Evolutionary conservation across 139 green algal genomes (phyloP).

Genomic region (Edaphochlamys debaryana): DNA sequence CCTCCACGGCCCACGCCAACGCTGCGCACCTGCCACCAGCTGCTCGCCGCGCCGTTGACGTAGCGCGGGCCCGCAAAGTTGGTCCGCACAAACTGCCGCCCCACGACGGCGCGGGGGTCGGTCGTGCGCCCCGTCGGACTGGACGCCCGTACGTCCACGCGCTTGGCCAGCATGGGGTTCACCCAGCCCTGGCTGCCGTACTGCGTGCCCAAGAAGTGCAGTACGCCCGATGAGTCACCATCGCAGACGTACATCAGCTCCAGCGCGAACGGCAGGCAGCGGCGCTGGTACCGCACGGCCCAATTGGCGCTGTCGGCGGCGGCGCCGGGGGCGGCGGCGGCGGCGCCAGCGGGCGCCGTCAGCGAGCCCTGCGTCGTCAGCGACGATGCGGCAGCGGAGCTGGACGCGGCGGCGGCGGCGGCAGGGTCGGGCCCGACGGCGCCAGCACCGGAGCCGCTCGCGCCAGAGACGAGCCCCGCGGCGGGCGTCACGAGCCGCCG

Average conservation of each 20-base stretch:
- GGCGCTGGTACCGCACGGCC: conserved; percentile 29
- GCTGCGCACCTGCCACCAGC: conserved; percentile 66
- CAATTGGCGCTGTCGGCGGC: conserved; percentile 29
- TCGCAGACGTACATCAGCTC: conserved; percentile 85
- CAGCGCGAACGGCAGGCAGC: conserved; percentile 33
- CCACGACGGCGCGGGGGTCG: conserved; percentile 71
- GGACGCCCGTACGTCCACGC: conserved; percentile 69
- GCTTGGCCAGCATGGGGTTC: conserved; percentile 75
- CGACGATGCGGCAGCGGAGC: background rate
- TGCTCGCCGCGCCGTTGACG: conserved; percentile 42
- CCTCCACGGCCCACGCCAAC: no score
- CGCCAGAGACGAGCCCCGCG: no score
- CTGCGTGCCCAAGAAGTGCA: conserved; percentile 61
- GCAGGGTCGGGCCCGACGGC: no score
- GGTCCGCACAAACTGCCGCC: conserved; percentile 65
- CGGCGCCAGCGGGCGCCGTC: background rate
- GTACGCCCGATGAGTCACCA: conserved; percentile 80
- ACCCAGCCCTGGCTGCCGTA: conserved; percentile 75
- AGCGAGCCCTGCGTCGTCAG: conserved; percentile 11
- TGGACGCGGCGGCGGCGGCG: background rate
- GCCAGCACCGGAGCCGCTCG: background rate
- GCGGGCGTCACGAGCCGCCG: conserved; percentile 26
- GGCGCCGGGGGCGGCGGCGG: conserved; percentile 23
- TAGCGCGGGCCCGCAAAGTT: conserved; percentile 69
- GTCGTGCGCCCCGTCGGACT: conserved; percentile 72